Evolutionary conservation across 2,329 filamentous ascomycete species (phyloP), one percentile per base, ranked within the genome.

Genomic region (Dendryphion nanum): DNA sequence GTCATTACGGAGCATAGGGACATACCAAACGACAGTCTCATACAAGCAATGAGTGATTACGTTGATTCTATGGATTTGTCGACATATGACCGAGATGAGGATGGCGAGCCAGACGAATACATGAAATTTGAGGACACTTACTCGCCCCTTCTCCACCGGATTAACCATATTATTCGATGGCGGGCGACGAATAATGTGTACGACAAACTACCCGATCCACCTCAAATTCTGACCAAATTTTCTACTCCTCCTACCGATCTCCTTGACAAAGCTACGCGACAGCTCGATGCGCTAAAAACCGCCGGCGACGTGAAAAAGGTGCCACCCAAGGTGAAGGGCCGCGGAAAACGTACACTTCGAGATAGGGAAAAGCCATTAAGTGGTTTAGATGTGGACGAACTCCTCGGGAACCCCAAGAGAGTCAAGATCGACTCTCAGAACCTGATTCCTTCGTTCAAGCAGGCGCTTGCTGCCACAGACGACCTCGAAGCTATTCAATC

Each of bases 21-120:
- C 42, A 73, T 98, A 2, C 93, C 93, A 0, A 83, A 73, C 7
- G 76, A 86, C 2, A 80, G 86, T 20, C 74, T 98, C 17, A 76
- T 80, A 37, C 71, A 83, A 33, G 85, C 89, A 1, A 97, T 98
- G 90, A 85, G 83, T 61, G 81, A 88, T 47, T 97, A 91, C 51
- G 89, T 98, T 6, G 89, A 97, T 61, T 81, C 80, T 6, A 95
- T 98, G 91, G 90, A 96, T 55, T 71, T 98, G 2, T 85, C 84
- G 1, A 74, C 65, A 0, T 81, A 84, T 54, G 84, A 76, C 7
- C 77, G 74, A 31, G 85, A 95, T 53, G 86, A 93, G 31, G 78
- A 90, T 30, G 87, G 60, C 10, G 64, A 79, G 7, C 66, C 70
- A 1, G 61, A 69, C 1, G 88, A 96, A 57, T 91, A 87, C 43